A percentile compares a stretch with the other conserved stretches of the same genome.
These are phyloP conservation scores for Globisporangium viniferum DNA, from an alignment of 352 stramenopile species.

Conservation along the genomic window DNA sequence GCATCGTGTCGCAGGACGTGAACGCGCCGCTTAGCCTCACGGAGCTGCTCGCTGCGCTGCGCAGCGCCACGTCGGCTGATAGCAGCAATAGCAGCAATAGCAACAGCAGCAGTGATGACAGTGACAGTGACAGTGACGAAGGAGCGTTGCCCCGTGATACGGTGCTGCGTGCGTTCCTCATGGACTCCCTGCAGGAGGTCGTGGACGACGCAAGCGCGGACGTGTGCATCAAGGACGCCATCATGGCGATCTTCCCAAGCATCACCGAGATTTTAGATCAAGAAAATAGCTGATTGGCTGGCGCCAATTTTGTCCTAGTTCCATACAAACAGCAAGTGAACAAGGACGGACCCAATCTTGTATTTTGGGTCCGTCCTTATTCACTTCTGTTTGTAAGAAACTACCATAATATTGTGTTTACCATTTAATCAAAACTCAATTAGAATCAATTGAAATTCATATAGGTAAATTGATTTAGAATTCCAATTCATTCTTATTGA, in stretches of 20 bases:
- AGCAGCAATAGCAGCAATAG: neutral
- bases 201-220: slow-evolving; percentile 32
- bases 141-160: slow-evolving; percentile 21
- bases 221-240: slow-evolving; percentile 31
- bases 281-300: too few relatives aligned
- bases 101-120: neutral
- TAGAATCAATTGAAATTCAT: too few relatives aligned
- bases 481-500: too few relatives aligned
- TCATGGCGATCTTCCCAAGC: slow-evolving; percentile 28
- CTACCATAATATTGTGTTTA: too few relatives aligned
- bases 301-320: too few relatives aligned
- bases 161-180: slow-evolving; percentile 31
- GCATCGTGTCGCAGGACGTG: slow-evolving; percentile 52
- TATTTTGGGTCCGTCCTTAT: too few relatives aligned
- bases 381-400: too few relatives aligned
- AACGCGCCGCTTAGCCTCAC: slow-evolving; percentile 38
- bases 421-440: too few relatives aligned
- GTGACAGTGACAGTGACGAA: neutral
- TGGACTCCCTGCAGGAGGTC: slow-evolving; percentile 26
- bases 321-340: too few relatives aligned
- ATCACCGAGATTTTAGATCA: slow-evolving; percentile 12
- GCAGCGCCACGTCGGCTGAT: slow-evolving; percentile 19
- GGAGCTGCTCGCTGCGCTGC: slow-evolving; percentile 36
- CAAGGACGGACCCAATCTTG: too few relatives aligned
- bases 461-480: too few relatives aligned